phyloP scores from a whole-genome alignment of 208 protist genomes.

The Trypanosoma mega region DNA sequence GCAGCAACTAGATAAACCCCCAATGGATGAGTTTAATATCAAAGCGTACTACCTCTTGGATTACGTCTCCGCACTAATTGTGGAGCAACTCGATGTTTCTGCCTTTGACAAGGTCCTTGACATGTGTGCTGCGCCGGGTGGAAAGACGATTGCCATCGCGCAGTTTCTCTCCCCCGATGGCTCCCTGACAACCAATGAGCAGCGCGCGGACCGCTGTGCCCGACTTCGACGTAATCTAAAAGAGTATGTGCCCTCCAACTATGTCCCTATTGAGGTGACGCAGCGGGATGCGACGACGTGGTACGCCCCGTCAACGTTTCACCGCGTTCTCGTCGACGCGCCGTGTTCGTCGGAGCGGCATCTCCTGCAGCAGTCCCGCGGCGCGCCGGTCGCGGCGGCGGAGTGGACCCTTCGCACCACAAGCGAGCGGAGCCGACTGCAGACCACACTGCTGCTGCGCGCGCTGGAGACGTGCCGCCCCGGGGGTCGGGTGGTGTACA shows the following conservation, averaged over 20 bases:
- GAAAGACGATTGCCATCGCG: conserved; percentile 72
- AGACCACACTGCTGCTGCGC: conserved; percentile 68
- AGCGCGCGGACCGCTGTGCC: conserved; percentile 46
- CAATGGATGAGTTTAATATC: conserved; percentile 50
- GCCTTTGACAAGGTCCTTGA: conserved; percentile 81
- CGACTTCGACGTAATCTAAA: conserved; percentile 67
- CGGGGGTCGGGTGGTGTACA: conserved; percentile 89
- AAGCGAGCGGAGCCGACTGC: conserved; percentile 37
- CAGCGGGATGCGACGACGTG: conserved; percentile 75
- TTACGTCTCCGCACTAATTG: conserved; percentile 67
- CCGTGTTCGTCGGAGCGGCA: conserved; percentile 93
- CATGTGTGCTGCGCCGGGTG: conserved; percentile 76
- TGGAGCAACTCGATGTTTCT: conserved; percentile 73
- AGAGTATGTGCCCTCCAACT: conserved; percentile 73
- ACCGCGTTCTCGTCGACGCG: conserved; percentile 89
- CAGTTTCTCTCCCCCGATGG: conserved; percentile 75
- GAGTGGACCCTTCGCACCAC: conserved; percentile 56
- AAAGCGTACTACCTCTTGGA: conserved; percentile 82
- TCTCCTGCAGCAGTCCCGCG: conserved; percentile 66
- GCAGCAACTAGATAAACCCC: not conserved
- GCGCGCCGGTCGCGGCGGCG: conserved; percentile 30
- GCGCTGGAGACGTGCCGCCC: conserved; percentile 73
- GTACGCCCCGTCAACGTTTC: conserved; percentile 60
- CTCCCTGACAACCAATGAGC: conserved; percentile 75
- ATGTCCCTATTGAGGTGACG: conserved; percentile 49